Percentiles rank a stretch among this genome's conserved stretches.
Conservation (phyloP, 805 yeast genomes). For the Schizosaccharomyces japonicus region DNA sequence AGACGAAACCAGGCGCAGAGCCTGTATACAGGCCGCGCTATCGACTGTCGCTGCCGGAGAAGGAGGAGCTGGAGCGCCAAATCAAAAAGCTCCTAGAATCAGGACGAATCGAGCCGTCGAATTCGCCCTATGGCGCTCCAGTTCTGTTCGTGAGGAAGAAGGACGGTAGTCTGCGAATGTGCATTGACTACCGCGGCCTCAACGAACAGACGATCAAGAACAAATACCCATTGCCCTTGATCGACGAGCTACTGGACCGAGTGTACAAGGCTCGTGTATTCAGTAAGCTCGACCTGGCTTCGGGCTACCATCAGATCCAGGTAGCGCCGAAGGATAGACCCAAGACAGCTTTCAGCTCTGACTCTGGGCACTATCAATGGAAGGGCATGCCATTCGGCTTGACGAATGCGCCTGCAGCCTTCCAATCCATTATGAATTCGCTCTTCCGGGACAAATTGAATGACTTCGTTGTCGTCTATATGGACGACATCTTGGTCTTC, state of each 20-base stretch:
- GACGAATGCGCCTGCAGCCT: slow-evolving; percentile 6
- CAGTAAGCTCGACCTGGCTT: slow-evolving; percentile 10
- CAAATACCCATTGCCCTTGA: slow-evolving; percentile 5
- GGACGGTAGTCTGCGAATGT: slow-evolving; percentile 9
- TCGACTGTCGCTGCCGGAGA: no score
- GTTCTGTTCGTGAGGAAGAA: slow-evolving; percentile 11
- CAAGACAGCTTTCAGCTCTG: slow-evolving; percentile 4
- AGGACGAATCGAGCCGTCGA: slow-evolving; percentile 5
- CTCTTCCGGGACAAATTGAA: neutral
- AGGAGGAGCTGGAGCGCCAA: no score
- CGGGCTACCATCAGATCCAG: slow-evolving; percentile 5
- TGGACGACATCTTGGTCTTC: slow-evolving; percentile 5
- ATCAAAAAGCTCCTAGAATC: no score
- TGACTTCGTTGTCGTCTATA: neutral
- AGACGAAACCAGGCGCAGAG: no score
- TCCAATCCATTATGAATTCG: slow-evolving; percentile 2
- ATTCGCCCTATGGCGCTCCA: slow-evolving; percentile 7
- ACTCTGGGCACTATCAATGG: slow-evolving; percentile 5
- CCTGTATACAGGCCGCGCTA: no score
- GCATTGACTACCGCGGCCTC: slow-evolving; percentile 5
- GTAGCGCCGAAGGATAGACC: slow-evolving; percentile 2
- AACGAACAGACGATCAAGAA: slow-evolving; percentile 5
- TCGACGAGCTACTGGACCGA: slow-evolving; percentile 4
- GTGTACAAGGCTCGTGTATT: slow-evolving; percentile 6
- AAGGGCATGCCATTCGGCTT: slow-evolving; percentile 6